phyloP scores from a whole-genome alignment of 2,329 filamentous ascomycete species.

The Aspergillus sp. region DNA sequence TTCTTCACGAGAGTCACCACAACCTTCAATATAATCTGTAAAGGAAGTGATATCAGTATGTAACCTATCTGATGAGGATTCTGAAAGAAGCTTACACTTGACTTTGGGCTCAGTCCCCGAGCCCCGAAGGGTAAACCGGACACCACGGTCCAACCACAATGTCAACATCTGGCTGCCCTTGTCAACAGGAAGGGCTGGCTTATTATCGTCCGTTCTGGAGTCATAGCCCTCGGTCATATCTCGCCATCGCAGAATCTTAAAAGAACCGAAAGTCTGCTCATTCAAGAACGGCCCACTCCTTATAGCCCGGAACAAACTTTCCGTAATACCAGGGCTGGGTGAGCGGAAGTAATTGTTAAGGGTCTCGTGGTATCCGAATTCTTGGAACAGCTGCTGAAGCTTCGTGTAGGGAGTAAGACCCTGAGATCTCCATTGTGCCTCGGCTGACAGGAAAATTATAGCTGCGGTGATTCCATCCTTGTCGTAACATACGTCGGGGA shows the following conservation, averaged over 20 bases:
- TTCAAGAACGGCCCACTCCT: slow-evolving; percentile 38
- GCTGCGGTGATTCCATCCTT: slow-evolving; percentile 58
- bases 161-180: slow-evolving; percentile 57
- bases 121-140: slow-evolving; percentile 53
- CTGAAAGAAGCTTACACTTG: slow-evolving; percentile 40
- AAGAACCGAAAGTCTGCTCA: slow-evolving; percentile 41
- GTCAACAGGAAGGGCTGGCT: slow-evolving; percentile 50
- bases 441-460: slow-evolving; percentile 50
- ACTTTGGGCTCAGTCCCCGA: slow-evolving; percentile 62
- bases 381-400: slow-evolving; percentile 49
- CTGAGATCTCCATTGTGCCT: slow-evolving; percentile 43
- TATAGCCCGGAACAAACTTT: slow-evolving; percentile 48
- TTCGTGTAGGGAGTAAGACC: slow-evolving; percentile 51
- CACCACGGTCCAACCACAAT: slow-evolving; percentile 45
- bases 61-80: slow-evolving; percentile 1
- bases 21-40: slow-evolving; percentile 38
- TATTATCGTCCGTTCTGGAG: slow-evolving; percentile 44
- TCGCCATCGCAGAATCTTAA: slow-evolving; percentile 51
- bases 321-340: slow-evolving; percentile 46
- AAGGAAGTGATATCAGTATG: slow-evolving; percentile 1
- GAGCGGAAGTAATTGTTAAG: slow-evolving; percentile 58
- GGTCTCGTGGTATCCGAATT: slow-evolving; percentile 54
- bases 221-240: slow-evolving; percentile 56
- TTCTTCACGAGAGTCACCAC: slow-evolving; percentile 26
- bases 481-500: slow-evolving; percentile 53